Percentiles rank a stretch among this genome's conserved stretches.
Evolutionary conservation across 2,329 filamentous ascomycete genomes (phyloP).

Genomic region (Colletotrichum sp.): DNA sequence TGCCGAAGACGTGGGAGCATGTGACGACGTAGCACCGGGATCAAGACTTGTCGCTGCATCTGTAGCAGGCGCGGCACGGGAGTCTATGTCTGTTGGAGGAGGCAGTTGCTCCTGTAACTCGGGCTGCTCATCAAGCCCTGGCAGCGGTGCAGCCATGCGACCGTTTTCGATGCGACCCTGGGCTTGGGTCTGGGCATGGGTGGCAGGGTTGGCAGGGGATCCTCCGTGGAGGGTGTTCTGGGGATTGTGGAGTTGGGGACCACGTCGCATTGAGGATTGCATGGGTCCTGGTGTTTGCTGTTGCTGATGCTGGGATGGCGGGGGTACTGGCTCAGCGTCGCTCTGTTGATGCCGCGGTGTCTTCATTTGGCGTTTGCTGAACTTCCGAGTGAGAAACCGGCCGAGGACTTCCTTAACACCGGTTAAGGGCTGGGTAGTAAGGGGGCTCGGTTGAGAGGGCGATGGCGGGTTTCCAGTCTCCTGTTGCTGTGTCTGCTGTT

Average conservation of each 20-base stretch:
- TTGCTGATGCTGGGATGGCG: neutral
- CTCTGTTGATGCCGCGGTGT: neutral
- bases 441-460: neutral
- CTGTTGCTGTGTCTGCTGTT: neutral
- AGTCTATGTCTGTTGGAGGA: neutral
- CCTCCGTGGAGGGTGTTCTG: slow-evolving; percentile 11
- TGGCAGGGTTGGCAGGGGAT: neutral
- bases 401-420: slow-evolving; percentile 11
- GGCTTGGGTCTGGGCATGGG: neutral
- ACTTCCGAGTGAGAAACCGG: neutral
- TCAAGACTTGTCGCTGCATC: neutral
- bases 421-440: neutral
- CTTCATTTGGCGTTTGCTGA: neutral
- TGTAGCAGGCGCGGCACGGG: neutral
- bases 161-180: slow-evolving; percentile 11
- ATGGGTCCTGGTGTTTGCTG: slow-evolving; percentile 1
- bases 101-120: slow-evolving; percentile 5
- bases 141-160: slow-evolving; percentile 8
- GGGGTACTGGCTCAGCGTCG: neutral
- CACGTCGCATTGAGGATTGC: slow-evolving; percentile 12
- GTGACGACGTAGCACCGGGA: neutral
- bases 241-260: slow-evolving; percentile 19
- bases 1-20: neutral
- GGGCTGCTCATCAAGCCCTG: slow-evolving; percentile 8
- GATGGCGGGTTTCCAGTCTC: neutral